Evolutionary conservation across 2,329 filamentous ascomycete species (phyloP).

Genomic region (Plectosphaerella cucumerina): DNA sequence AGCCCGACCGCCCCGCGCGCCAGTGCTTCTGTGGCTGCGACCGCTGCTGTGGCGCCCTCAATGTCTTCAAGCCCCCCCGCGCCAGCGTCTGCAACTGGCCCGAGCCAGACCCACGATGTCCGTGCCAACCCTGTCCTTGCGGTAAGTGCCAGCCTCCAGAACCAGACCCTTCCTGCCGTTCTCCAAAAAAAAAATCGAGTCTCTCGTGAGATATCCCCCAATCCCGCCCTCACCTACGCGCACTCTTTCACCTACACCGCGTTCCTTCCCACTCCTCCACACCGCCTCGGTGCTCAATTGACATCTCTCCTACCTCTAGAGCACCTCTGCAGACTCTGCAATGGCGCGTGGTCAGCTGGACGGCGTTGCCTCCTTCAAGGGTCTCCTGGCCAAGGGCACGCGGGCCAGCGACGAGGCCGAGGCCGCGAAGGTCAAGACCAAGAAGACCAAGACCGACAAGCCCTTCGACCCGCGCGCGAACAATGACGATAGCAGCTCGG

Average conservation of each 20-base stretch:
- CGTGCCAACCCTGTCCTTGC: not conserved
- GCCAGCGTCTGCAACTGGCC: not conserved
- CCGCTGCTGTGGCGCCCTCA: too few species aligned
- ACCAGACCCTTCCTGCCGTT: not conserved
- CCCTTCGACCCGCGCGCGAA: slow-evolving; percentile 13
- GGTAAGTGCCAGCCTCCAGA: not conserved
- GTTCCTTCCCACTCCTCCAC: not conserved
- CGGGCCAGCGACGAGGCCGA: not conserved
- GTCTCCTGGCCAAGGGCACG: slow-evolving; percentile 7
- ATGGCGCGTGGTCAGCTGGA: slow-evolving; percentile 10
- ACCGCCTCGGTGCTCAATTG: not conserved
- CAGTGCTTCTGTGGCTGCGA: too few species aligned
- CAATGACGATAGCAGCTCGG: slow-evolving; percentile 10
- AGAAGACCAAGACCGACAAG: slow-evolving; percentile 14
- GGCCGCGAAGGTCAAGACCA: slow-evolving; percentile 5
- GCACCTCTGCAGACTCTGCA: not conserved
- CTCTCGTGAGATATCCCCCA: not conserved
- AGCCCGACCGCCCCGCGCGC: too few species aligned
- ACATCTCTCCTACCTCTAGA: too few species aligned
- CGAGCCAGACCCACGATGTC: not conserved
- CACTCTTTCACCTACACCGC: not conserved
- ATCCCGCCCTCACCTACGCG: not conserved
- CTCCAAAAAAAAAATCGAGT: not conserved
- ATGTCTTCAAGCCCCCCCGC: not conserved
- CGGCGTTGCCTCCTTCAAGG: slow-evolving; percentile 9